phyloP scores from a whole-genome alignment of 2,329 filamentous ascomycete species.

The Rhinocladiella similis region DNA sequence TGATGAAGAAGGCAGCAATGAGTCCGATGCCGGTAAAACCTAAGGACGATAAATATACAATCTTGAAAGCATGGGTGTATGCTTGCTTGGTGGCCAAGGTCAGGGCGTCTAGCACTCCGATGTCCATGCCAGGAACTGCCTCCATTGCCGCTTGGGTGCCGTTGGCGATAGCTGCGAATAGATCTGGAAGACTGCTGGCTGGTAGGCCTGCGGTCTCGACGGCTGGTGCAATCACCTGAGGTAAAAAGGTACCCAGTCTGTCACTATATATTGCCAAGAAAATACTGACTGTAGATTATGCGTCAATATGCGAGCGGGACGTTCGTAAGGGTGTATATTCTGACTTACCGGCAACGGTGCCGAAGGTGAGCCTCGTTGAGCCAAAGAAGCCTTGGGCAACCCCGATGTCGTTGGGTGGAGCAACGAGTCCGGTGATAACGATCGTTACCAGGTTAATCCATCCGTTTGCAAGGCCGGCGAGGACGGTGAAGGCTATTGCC shows the following conservation, averaged over 20 bases:
- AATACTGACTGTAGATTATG: constrained; percentile 23
- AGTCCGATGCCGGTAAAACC: constrained; percentile 25
- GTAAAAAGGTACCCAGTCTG: constrained; percentile 11
- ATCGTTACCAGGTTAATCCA: constrained; percentile 31
- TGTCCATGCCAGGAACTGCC: constrained; percentile 38
- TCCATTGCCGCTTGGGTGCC: constrained; percentile 33
- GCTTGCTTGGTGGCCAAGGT: constrained; percentile 39
- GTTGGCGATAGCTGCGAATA: constrained; percentile 38
- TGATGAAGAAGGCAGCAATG: constrained; percentile 10
- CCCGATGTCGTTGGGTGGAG: constrained; percentile 31
- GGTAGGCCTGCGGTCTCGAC: constrained; percentile 42
- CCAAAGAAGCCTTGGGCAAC: constrained; percentile 30
- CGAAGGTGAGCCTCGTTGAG: constrained; percentile 27
- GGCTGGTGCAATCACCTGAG: constrained; percentile 30
- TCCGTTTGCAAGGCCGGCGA: constrained; percentile 31
- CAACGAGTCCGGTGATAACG: constrained; percentile 28
- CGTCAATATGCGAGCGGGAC: background rate
- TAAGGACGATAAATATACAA: constrained; percentile 38
- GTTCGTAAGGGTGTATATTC: background rate
- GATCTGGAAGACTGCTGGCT: constrained; percentile 33
- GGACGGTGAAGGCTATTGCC: constrained; percentile 29
- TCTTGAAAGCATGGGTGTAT: constrained; percentile 45
- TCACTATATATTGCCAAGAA: constrained; percentile 30
- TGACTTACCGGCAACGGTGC: constrained; percentile 25
- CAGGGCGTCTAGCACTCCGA: constrained; percentile 37